A percentile compares a stretch with the other conserved stretches of the same genome.
phyloP scores from a whole-genome alignment of 805 yeast species.

The Suhomyces sp. region DNA sequence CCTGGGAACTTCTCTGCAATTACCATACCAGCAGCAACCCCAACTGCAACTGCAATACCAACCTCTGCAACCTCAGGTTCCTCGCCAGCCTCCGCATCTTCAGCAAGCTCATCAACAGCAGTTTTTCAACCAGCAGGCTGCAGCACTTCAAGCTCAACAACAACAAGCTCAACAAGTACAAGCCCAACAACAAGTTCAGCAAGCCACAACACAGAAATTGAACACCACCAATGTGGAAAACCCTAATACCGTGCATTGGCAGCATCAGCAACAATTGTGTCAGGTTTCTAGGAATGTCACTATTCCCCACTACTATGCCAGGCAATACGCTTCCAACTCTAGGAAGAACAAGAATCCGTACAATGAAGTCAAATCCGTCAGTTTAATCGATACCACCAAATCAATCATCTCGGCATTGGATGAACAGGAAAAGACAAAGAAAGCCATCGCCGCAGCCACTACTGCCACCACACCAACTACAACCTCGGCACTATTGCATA shows the following conservation, averaged over 20 bases:
- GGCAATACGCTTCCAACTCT: slow-evolving; percentile 72
- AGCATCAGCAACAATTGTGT: slow-evolving; percentile 71
- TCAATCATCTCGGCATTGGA: slow-evolving; percentile 33
- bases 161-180: slow-evolving; percentile 11
- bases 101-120: slow-evolving; percentile 15
- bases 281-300: slow-evolving; percentile 64
- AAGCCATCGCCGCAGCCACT: slow-evolving; percentile 29
- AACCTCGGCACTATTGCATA: slow-evolving; percentile 33
- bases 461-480: slow-evolving; percentile 28
- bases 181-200: slow-evolving; percentile 13
- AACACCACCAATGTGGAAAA: slow-evolving; percentile 30
- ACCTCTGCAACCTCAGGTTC: slow-evolving; percentile 19
- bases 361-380: slow-evolving; percentile 35
- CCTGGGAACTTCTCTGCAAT: slow-evolving; percentile 13
- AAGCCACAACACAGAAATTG: slow-evolving; percentile 30
- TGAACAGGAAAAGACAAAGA: slow-evolving; percentile 41
- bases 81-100: slow-evolving; percentile 21
- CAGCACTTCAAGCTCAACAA: slow-evolving; percentile 5
- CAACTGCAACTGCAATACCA: slow-evolving; percentile 20
- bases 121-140: slow-evolving; percentile 12
- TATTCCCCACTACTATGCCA: slow-evolving; percentile 77
- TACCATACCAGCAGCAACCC: slow-evolving; percentile 18
- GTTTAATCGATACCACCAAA: slow-evolving; percentile 43
- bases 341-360: slow-evolving; percentile 44
- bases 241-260: slow-evolving; percentile 59